Base-by-base conservation (phyloP, 768 basidiomycete species). In the Boletus tylopilopsis region DNA sequence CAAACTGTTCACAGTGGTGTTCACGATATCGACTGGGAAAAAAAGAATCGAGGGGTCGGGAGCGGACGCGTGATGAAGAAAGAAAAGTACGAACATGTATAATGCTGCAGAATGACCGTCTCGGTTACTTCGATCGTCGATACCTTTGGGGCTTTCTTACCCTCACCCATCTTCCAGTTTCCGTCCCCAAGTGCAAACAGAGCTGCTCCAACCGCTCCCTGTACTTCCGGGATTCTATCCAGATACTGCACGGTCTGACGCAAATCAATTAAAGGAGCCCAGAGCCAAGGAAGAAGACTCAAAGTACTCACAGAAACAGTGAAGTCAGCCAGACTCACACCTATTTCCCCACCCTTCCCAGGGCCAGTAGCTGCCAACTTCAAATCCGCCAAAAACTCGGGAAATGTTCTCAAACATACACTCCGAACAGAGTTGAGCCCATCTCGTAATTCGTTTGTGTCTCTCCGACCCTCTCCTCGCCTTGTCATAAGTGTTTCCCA, bases 101-200 rank as follows among this genome's bases (percentile, higher is more conserved):
- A 93, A 64, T 91, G 88, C 59, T 91, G 85, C 21, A 90, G 68
- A 11, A 92, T 73, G 16, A 75, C 69, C 33, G 68, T 69, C 58
- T 85, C 82, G 47, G 82, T 83, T 10, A 73, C 73, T 25, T 81
- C 84, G 5, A 71, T 72, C 2, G 70, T 55, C 16, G 49, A 25
- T 3, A 21, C 22, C 47, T 79, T 78, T 7, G 66, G 53, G 2
- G 61, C 63, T 56, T 79, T 81, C 10, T 87, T 75, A 6, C 88
- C 89, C 52, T 89, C 88, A 5, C 90, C 90, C 90, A 93, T 92
- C 68, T 81, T 88, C 90, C 90, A 92, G 56, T 92, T 92, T 10
- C 90, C 90, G 51, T 93, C 90, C 0, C 90, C 90, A 1, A 93
- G 76, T 2, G 82, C 78, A 34, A 81, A 63, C 32, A 92, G 70